Percentiles rank a stretch among this genome's conserved stretches.
These are phyloP conservation scores for Tetrapyrgos nigripes DNA, from an alignment of 1,284 basidiomycete genomes.

Conservation along the genomic window DNA sequence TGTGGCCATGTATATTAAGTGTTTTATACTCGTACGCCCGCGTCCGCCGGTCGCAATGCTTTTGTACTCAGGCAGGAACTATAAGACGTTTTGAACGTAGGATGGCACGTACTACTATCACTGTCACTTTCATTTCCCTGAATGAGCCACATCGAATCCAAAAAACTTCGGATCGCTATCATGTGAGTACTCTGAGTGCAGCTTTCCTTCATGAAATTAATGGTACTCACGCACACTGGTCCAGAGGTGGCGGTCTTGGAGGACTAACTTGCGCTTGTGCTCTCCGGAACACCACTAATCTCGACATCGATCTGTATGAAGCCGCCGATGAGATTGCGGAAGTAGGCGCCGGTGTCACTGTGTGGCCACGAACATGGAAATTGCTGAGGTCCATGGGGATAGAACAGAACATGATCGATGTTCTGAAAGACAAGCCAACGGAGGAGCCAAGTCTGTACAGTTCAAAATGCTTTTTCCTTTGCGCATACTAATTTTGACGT, in stretches of 20 bases:
- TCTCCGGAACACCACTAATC: constrained; percentile 36
- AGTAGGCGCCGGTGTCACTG: constrained; percentile 37
- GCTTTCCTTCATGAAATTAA: too few relatives aligned
- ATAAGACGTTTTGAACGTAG: too few relatives aligned
- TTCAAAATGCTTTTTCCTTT: background rate
- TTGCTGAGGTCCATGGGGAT: constrained; percentile 38
- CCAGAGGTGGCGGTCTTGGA: constrained; percentile 44
- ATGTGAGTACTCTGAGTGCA: background rate
- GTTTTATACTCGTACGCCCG: too few relatives aligned
- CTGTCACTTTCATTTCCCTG: too few relatives aligned
- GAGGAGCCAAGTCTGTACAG: background rate
- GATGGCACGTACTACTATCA: too few relatives aligned
- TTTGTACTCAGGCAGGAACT: too few relatives aligned
- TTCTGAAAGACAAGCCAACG: constrained; percentile 4
- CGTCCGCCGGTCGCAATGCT: too few relatives aligned
- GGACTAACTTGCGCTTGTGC: constrained; percentile 44
- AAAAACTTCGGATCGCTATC: background rate
- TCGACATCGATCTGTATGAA: constrained; percentile 47
- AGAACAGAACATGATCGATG: constrained; percentile 17
- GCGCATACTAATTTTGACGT: background rate
- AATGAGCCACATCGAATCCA: too few relatives aligned
- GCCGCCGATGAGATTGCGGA: constrained; percentile 39
- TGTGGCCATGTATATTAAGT: too few relatives aligned
- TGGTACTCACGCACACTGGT: background rate
- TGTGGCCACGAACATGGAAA: constrained; percentile 43